These are phyloP conservation scores for Colletotrichum sp. DNA, from an alignment of 2,329 filamentous ascomycete species.

Conservation along the genomic window DNA sequence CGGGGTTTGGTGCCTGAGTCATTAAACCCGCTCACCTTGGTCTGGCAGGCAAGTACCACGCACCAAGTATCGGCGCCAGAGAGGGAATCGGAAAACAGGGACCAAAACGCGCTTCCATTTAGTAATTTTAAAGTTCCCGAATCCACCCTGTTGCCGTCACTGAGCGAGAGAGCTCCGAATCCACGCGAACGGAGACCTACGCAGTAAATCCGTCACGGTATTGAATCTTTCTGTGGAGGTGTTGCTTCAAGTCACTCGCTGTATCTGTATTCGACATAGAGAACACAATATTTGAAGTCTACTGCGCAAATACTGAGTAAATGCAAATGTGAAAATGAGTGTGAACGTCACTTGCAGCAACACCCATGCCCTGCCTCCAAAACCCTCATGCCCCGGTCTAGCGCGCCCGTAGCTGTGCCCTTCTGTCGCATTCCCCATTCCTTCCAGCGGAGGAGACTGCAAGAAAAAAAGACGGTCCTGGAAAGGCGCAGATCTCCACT, in stretches of 20 bases:
- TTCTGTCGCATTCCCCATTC: slow-evolving; percentile 14
- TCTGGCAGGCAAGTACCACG: neutral
- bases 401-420: slow-evolving; percentile 6
- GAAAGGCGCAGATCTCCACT: neutral
- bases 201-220: neutral
- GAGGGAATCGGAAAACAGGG: neutral
- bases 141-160: slow-evolving; percentile 16
- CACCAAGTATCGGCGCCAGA: neutral
- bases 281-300: neutral
- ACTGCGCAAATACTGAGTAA: neutral
- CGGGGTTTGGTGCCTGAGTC: slow-evolving; percentile 19
- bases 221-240: neutral
- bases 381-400: slow-evolving; percentile 1
- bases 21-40: neutral
- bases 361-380: neutral
- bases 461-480: neutral
- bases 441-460: neutral
- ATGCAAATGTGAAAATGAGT: neutral
- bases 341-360: neutral
- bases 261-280: neutral
- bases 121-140: slow-evolving; percentile 21
- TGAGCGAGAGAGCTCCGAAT: slow-evolving; percentile 18
- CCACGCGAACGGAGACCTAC: slow-evolving; percentile 15
- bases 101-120: slow-evolving; percentile 3
- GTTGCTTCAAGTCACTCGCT: neutral